Percentiles rank a stretch among this genome's conserved stretches.
Conservation (phyloP, 108 stramenopile species). For the Fragilaria crotonensis region DNA sequence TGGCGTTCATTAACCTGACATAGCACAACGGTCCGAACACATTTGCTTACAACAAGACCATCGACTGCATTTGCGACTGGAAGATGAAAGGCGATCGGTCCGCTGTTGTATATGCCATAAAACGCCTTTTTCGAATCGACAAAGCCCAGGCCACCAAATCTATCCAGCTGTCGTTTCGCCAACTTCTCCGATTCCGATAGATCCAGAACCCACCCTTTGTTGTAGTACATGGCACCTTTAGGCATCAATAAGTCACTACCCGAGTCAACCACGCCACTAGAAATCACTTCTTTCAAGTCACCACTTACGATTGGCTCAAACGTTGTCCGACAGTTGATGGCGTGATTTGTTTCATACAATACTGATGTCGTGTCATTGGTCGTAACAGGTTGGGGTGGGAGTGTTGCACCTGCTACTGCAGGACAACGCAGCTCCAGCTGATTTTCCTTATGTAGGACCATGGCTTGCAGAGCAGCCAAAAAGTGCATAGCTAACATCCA, state of each 20-base stretch:
- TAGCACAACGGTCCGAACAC: constrained; percentile 38
- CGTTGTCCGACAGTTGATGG: constrained; percentile 38
- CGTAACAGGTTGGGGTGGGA: constrained; percentile 23
- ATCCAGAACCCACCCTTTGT: constrained; percentile 77
- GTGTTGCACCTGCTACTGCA: neutral
- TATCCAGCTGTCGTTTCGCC: constrained; percentile 46
- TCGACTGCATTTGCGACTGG: constrained; percentile 32
- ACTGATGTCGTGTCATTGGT: neutral
- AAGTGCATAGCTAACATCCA: constrained; percentile 80
- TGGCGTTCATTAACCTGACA: constrained; percentile 65
- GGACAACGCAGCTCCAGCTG: neutral
- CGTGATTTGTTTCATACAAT: neutral
- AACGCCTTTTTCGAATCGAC: constrained; percentile 61
- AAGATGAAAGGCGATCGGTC: constrained; percentile 57
- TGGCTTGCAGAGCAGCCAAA: constrained; percentile 58
- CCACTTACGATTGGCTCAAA: constrained; percentile 57
- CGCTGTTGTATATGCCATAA: constrained; percentile 62
- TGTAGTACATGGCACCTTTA: constrained; percentile 14
- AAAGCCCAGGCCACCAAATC: constrained; percentile 51
- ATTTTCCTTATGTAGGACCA: constrained; percentile 21
- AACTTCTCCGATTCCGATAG: constrained; percentile 66
- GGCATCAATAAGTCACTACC: constrained; percentile 46
- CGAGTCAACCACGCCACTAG: constrained; percentile 31
- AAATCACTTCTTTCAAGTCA: constrained; percentile 22
- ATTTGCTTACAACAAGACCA: constrained; percentile 26